Evolutionary conservation across 2,329 filamentous ascomycete genomes (phyloP), one percentile per base, ranked within the genome.

Genomic region (Teratosphaeria epicoccoides): DNA sequence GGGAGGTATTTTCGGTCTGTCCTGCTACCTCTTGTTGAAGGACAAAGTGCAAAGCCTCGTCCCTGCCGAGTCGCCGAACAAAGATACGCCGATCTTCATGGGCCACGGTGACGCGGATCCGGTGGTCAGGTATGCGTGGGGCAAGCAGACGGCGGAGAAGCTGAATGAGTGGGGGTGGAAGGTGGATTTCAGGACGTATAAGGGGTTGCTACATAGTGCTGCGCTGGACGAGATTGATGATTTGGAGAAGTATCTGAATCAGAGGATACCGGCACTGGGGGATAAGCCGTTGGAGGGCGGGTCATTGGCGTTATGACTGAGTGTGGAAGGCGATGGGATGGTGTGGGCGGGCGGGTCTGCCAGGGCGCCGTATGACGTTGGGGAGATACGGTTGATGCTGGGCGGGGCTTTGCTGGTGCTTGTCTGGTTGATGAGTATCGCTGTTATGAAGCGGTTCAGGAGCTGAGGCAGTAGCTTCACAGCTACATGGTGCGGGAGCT

Each of bases 1-100:
- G 14, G 91, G 82, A n/a, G 91, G 90, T 56, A 86, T 97, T 57
- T 84, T 96, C 56, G 88, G 84, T 6, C 71, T 97, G 55, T 93
- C 87, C 11, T 85, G 82, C 61, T 97, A 94, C 70, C 71, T 96
- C 59, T 76, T 88, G 20, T 74, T 96, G 46, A 76, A 78, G 64
- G 76, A 76, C 7, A 58, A 56, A 24, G 10, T 56, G 46, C 54
- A 52, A 28, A 47, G 46, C 22, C 73, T 80, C 57, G 67, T 80
- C 14, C 74, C 78, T 1, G 72, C 74, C 59, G 73, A 77, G 43
- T 67, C 60, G 5, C 66, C 71, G 6, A 70, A 70, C 51, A 61
- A 66, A 68, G 75, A 85, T 40, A 95, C 88, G 1, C 86, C 87
- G 1, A 82, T 97, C 56, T 87, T 93, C 70, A 85, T 96, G 83